Evolutionary conservation across 148 eudicot genomes (phyloP).

Genomic region (Diospyros lotus): DNA sequence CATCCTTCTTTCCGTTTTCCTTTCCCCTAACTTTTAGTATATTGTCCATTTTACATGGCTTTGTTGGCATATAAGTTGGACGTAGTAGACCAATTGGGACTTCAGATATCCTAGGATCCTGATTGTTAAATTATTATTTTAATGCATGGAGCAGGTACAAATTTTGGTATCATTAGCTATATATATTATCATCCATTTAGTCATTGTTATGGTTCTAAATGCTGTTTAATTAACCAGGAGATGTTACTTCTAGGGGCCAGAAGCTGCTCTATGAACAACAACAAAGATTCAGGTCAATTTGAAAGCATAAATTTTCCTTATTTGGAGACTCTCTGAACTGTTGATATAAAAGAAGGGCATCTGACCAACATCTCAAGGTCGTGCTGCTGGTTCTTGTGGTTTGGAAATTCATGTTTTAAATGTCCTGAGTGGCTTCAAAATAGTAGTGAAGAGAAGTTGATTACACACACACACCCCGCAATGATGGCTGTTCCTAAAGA

Average conservation of each 20-base stretch:
- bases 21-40: no score
- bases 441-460: no score
- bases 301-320: no score
- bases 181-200: background rate
- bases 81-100: background rate
- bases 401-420: no score
- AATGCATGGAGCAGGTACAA: constrained; percentile 13
- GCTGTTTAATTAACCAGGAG: background rate
- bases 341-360: no score
- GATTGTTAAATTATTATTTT: background rate
- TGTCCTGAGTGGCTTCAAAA: no score
- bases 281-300: background rate
- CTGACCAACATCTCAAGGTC: no score
- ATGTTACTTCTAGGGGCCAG: background rate
- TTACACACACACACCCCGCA: no score
- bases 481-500: no score
- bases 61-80: background rate
- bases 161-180: background rate
- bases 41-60: background rate
- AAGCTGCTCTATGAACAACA: background rate
- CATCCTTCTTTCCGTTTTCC: background rate
- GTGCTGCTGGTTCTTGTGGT: no score
- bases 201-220: background rate
- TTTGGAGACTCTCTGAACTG: no score
- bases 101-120: constrained; percentile 5